Evolutionary conservation across 345 rosid species (phyloP).

Genomic region (Eutrema yunnanense): DNA sequence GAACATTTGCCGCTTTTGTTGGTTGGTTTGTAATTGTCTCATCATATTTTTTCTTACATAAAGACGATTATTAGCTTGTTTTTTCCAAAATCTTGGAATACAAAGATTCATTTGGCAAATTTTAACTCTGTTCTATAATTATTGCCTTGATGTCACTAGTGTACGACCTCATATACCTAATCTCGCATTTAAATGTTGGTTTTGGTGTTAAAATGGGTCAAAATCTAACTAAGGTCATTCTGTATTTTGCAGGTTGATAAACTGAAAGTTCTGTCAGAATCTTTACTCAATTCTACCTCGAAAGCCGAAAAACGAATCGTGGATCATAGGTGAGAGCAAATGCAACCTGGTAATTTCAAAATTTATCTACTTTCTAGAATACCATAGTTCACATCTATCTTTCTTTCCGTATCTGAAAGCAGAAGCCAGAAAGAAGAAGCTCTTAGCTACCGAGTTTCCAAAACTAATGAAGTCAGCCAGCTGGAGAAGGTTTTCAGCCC

Average conservation of each 20-base stretch:
- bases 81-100: background rate
- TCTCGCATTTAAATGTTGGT: background rate
- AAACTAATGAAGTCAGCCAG: conserved; percentile 69
- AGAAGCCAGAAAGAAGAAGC: conserved; percentile 90
- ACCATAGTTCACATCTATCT: background rate
- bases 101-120: background rate
- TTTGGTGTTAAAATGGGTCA: background rate
- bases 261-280: conserved; percentile 75
- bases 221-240: background rate
- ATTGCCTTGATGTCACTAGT: background rate
- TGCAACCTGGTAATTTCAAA: background rate
- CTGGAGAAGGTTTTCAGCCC: conserved; percentile 62
- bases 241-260: conserved; percentile 61
- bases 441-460: conserved; percentile 61
- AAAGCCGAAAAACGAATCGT: conserved; percentile 74
- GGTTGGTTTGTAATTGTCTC: background rate
- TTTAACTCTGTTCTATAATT: background rate
- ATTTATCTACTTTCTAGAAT: background rate
- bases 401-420: conserved; percentile 11
- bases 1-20: background rate
- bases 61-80: background rate
- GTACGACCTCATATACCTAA: background rate
- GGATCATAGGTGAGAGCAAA: conserved; percentile 63
- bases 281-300: conserved; percentile 63
- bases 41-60: background rate